These are phyloP conservation scores for Elaeagnus macrophylla DNA, from an alignment of 306 rosid species.

Conservation along the genomic window DNA sequence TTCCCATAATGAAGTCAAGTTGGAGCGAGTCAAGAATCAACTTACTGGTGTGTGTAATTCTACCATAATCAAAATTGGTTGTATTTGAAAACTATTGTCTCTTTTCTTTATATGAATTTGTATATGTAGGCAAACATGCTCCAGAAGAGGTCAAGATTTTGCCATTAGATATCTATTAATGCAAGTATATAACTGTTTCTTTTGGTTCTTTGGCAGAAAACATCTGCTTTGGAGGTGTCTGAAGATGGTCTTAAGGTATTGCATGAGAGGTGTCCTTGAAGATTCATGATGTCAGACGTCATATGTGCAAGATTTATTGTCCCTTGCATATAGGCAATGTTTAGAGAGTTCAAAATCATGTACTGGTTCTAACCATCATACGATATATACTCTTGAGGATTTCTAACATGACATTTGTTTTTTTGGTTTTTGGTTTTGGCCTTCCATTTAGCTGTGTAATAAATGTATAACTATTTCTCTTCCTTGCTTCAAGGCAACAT, in stretches of 20 bases:
- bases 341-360: background rate
- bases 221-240: conserved; percentile 57
- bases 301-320: conserved; percentile 1
- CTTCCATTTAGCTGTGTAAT: background rate
- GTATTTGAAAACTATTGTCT: background rate
- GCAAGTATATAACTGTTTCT: background rate
- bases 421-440: no score
- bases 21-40: conserved; percentile 60
- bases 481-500: conserved; percentile 51
- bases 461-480: conserved; percentile 11
- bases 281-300: background rate
- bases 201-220: conserved; percentile 50
- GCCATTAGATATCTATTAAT: conserved; percentile 45
- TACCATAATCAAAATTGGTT: conserved; percentile 8
- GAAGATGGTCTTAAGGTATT: conserved; percentile 75
- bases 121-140: conserved; percentile 63
- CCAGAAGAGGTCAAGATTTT: conserved; percentile 62
- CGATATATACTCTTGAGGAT: background rate
- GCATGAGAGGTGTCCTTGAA: background rate
- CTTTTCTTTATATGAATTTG: conserved; percentile 16
- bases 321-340: conserved; percentile 1
- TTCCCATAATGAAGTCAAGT: conserved; percentile 68
- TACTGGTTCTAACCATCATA: background rate
- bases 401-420: background rate
- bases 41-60: conserved; percentile 58